Percentiles rank a stretch among this genome's conserved stretches.
phyloP scores from a whole-genome alignment of 2,329 filamentous ascomycete species.

The Aspergillus sp. region DNA sequence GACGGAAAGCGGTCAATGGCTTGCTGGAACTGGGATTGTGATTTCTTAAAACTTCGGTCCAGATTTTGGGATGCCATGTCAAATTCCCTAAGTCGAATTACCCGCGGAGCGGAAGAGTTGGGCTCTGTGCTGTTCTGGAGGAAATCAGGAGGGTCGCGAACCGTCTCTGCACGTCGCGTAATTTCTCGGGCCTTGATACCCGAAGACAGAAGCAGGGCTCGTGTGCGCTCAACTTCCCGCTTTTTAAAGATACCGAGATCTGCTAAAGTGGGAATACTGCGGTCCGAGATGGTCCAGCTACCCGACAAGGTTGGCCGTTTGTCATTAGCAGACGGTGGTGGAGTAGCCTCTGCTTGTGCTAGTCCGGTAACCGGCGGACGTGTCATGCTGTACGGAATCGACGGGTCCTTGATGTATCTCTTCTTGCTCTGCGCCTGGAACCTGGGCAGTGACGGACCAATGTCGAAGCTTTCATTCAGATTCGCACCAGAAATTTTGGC shows the following conservation, averaged over 20 bases:
- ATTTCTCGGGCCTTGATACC: conserved; percentile 89
- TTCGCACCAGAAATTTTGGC: conserved; percentile 5
- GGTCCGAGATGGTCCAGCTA: conserved; percentile 53
- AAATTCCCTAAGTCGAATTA: conserved; percentile 45
- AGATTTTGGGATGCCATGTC: conserved; percentile 47
- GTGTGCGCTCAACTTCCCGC: conserved; percentile 72
- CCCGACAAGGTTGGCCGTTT: conserved; percentile 31
- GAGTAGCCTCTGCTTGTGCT: conserved; percentile 31
- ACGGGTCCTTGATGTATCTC: conserved; percentile 20
- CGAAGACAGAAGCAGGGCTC: conserved; percentile 67
- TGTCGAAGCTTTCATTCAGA: conserved; percentile 21
- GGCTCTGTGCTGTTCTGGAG: conserved; percentile 21
- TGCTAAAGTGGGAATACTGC: conserved; percentile 30
- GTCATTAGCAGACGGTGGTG: conserved; percentile 14
- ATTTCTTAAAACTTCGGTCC: conserved; percentile 40
- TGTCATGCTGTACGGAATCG: conserved; percentile 23
- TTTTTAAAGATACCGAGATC: conserved; percentile 44
- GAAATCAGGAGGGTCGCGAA: conserved; percentile 29
- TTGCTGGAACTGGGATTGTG: conserved; percentile 36
- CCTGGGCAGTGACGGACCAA: conserved; percentile 20
- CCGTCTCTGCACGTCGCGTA: conserved; percentile 52
- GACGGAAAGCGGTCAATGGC: conserved; percentile 41
- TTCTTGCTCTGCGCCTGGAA: conserved; percentile 15
- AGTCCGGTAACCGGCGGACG: conserved; percentile 41
- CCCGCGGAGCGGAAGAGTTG: conserved; percentile 28